These are phyloP conservation scores for Botryobasidium botryosum DNA, from an alignment of 768 basidiomycete genomes.

Conservation along the genomic window DNA sequence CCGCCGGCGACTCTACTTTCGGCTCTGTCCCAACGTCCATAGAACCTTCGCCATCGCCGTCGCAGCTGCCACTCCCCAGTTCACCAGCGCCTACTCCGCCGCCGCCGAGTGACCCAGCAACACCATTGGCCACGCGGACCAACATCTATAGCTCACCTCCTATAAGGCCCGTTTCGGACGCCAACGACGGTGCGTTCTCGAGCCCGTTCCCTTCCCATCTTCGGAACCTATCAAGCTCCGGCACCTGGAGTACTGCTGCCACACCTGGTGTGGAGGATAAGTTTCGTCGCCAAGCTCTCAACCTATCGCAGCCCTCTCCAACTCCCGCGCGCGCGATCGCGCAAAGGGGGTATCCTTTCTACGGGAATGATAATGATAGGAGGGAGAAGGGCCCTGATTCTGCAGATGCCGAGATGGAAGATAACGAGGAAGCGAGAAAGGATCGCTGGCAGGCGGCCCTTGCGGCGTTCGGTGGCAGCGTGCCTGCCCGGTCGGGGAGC, in stretches of 20 bases:
- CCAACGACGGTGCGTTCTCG: not conserved
- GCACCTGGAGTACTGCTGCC: conserved; percentile 58
- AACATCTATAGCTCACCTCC: not conserved
- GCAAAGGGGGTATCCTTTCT: too few species aligned
- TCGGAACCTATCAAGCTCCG: too few species aligned
- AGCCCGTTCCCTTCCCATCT: too few species aligned
- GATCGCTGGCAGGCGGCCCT: not conserved
- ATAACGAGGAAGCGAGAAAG: not conserved
- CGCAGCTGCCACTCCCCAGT: not conserved
- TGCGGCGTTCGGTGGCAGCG: too few species aligned
- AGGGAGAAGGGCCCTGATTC: too few species aligned
- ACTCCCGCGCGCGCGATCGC: too few species aligned
- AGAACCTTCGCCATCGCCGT: not conserved
- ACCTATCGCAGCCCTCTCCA: too few species aligned
- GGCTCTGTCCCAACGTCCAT: not conserved
- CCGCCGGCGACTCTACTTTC: too few species aligned
- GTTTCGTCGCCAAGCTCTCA: conserved; percentile 13
- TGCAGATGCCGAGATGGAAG: too few species aligned
- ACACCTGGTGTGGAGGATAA: conserved; percentile 41
- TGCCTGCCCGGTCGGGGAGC: too few species aligned
- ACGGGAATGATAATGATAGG: too few species aligned
- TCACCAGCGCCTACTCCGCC: not conserved
- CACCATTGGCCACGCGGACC: not conserved
- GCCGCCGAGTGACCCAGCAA: not conserved
- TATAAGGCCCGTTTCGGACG: not conserved